A percentile compares a stretch with the other conserved stretches of the same genome.
Conservation (phyloP, 805 yeast species). For the Saturnispora gosingensis region DNA sequence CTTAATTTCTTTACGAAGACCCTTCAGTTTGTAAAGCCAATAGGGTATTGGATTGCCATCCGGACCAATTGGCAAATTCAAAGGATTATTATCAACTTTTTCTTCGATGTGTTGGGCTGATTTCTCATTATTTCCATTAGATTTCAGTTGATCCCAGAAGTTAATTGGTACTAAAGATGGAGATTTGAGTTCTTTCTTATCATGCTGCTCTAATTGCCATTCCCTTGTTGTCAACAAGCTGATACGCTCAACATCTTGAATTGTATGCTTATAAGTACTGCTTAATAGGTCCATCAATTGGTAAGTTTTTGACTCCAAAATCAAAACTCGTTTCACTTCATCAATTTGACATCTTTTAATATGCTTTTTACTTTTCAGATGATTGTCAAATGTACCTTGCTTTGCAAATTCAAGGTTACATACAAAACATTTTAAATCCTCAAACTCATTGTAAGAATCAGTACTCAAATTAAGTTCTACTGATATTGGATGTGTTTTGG, state of each 20-base stretch:
- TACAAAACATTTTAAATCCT: background rate
- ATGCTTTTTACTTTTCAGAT: conserved; percentile 4
- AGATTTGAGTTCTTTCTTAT: conserved; percentile 13
- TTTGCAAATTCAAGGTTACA: conserved; percentile 3
- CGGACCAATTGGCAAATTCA: conserved; percentile 67
- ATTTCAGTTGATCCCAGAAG: conserved; percentile 12
- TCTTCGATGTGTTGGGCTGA: conserved; percentile 25
- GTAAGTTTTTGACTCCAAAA: background rate
- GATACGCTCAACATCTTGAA: conserved; percentile 53
- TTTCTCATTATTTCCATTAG: conserved; percentile 14
- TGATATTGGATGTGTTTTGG: conserved; percentile 40
- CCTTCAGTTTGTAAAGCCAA: conserved; percentile 89
- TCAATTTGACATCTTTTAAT: background rate
- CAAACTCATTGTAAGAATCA: too few relatives aligned
- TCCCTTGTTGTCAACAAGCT: conserved; percentile 66
- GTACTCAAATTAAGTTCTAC: conserved; percentile 14
- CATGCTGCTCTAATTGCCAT: conserved; percentile 44
- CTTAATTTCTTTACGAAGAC: conserved; percentile 56
- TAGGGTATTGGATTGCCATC: conserved; percentile 90
- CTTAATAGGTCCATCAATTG: conserved; percentile 20
- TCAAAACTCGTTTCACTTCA: background rate
- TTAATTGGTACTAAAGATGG: conserved; percentile 3
- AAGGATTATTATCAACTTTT: conserved; percentile 32
- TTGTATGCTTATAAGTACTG: conserved; percentile 40
- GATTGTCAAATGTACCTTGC: conserved; percentile 3